Percentiles rank a stretch among this genome's conserved stretches.
These are phyloP conservation scores for Eucalyptus coolabah DNA, from an alignment of 345 rosid species.

Conservation along the genomic window DNA sequence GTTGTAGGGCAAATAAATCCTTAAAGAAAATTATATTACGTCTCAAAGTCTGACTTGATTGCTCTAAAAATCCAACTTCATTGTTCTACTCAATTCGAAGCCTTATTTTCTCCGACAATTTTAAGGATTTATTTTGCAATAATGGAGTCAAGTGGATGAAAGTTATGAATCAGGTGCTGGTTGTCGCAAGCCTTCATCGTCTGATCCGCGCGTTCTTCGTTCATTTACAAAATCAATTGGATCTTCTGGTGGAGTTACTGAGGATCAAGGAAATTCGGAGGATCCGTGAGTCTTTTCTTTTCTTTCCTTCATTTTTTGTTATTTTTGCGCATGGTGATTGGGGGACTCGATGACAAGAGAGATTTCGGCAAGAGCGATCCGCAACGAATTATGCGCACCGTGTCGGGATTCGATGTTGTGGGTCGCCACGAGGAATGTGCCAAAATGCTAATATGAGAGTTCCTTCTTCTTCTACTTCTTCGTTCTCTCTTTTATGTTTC, in stretches of 20 bases:
- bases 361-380: slow-evolving; percentile 8
- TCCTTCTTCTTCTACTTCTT: neutral
- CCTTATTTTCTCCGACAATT: too few relatives aligned
- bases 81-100: too few relatives aligned
- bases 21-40: too few relatives aligned
- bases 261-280: neutral
- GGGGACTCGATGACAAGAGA: neutral
- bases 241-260: neutral
- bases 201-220: too few relatives aligned
- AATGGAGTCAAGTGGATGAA: too few relatives aligned
- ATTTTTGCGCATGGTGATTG: neutral
- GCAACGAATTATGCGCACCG: slow-evolving; percentile 16
- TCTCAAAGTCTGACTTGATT: too few relatives aligned
- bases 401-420: slow-evolving; percentile 6
- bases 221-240: neutral
- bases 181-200: too few relatives aligned
- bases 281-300: neutral
- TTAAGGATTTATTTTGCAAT: too few relatives aligned
- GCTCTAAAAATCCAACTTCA: too few relatives aligned
- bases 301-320: neutral
- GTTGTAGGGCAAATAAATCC: accelerated
- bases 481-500: neutral
- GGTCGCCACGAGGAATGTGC: slow-evolving; percentile 20
- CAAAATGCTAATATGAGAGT: slow-evolving; percentile 29
- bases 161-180: too few relatives aligned